Evolutionary conservation across 768 basidiomycete species (phyloP).

Genomic region (Mycena metata): DNA sequence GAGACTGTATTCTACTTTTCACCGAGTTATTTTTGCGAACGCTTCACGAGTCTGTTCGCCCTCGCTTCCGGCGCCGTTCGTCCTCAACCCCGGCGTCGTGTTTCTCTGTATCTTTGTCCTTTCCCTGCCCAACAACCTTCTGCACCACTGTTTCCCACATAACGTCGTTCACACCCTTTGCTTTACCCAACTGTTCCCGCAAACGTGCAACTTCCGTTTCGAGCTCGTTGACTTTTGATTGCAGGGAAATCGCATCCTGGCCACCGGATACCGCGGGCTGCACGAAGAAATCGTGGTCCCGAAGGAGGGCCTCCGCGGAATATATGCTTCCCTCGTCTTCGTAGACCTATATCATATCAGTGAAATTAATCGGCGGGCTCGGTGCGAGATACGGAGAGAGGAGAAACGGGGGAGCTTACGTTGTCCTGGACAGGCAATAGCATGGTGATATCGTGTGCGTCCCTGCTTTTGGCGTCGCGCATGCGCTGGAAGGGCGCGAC

Average conservation of each 20-base stretch:
- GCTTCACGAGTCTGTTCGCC: conserved; percentile 40
- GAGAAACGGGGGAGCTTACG: conserved; percentile 49
- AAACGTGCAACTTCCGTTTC: conserved; percentile 79
- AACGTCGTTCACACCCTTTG: conserved; percentile 91
- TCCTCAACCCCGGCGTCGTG: conserved; percentile 39
- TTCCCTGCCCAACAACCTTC: conserved; percentile 60
- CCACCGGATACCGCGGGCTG: conserved; percentile 50
- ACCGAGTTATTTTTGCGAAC: not conserved
- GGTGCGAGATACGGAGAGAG: conserved; percentile 2
- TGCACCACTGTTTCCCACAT: conserved; percentile 94
- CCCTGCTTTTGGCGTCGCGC: conserved; percentile 74
- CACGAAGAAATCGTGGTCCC: conserved; percentile 78
- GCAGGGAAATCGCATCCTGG: conserved; percentile 56
- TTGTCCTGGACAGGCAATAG: conserved; percentile 64
- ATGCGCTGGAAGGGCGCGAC: conserved; percentile 81
- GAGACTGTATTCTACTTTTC: conserved; percentile 29
- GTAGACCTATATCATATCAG: conserved; percentile 42
- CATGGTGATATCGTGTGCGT: conserved; percentile 78
- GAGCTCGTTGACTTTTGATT: conserved; percentile 74
- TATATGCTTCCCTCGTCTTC: conserved; percentile 57
- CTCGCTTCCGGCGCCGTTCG: conserved; percentile 50
- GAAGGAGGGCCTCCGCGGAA: conserved; percentile 66
- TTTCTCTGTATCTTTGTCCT: conserved; percentile 45
- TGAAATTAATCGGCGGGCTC: conserved; percentile 9
- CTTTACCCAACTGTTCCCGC: conserved; percentile 80